Percentiles rank a stretch among this genome's conserved stretches.
phyloP scores from a whole-genome alignment of 2,329 filamentous ascomycete species.

The Fusarium siculi region DNA sequence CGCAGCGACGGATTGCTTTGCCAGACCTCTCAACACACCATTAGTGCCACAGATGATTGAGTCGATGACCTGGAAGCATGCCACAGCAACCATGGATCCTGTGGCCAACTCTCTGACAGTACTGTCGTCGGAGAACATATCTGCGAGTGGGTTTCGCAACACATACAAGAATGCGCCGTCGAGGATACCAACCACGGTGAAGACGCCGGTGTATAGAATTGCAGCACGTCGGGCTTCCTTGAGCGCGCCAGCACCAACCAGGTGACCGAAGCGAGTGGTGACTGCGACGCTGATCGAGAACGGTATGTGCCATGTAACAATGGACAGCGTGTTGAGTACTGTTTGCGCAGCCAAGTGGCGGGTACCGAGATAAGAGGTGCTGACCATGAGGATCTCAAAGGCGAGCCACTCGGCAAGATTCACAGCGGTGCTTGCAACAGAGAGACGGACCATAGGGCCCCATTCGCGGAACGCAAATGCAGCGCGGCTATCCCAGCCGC shows the following conservation, averaged over 20 bases:
- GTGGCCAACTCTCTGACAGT: conserved; percentile 23
- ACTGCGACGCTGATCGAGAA: conserved; percentile 56
- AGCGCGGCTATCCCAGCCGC: conserved; percentile 52
- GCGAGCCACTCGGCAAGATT: conserved; percentile 57
- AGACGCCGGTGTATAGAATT: conserved; percentile 27
- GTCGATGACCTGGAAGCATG: conserved; percentile 35
- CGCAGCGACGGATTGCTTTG: conserved; percentile 35
- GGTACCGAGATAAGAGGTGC: conserved; percentile 57
- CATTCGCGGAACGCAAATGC: conserved; percentile 53
- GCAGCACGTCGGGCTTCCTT: conserved; percentile 30
- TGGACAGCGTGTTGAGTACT: conserved; percentile 53
- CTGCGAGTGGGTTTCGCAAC: conserved; percentile 19
- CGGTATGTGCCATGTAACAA: conserved; percentile 56
- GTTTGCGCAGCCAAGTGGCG: conserved; percentile 55
- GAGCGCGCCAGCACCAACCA: conserved; percentile 50
- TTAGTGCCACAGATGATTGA: conserved; percentile 36
- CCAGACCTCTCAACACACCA: conserved; percentile 32
- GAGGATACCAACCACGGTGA: conserved; percentile 22
- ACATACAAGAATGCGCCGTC: conserved; percentile 29
- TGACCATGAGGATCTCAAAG: conserved; percentile 58
- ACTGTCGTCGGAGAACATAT: conserved; percentile 33
- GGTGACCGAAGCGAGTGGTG: conserved; percentile 55
- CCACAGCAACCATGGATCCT: conserved; percentile 27
- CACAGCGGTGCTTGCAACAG: conserved; percentile 54
- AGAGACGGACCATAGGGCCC: conserved; percentile 53